Evolutionary conservation across 2,329 filamentous ascomycete genomes (phyloP), one percentile per base, ranked within the genome.

Genomic region (Didymella sp.): DNA sequence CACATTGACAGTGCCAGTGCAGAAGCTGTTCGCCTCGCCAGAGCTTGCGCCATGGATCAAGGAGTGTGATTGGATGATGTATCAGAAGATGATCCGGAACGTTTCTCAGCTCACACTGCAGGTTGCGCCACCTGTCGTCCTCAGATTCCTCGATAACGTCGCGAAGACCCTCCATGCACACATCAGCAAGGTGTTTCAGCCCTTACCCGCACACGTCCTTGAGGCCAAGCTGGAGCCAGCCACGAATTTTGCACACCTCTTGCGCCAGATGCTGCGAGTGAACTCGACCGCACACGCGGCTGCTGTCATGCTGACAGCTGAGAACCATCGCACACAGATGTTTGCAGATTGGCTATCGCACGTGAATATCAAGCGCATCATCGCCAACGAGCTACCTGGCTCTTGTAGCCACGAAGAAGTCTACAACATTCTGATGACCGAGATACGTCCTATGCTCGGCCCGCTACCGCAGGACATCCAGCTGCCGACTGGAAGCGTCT

Each of bases 31-130:
- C 69, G 87, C 88, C 13, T 87, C 96, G 69, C 87, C 89, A 2
- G 88, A 87, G 52, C 81, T 98, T 52, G 91, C 92, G 2, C 85
- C 89, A 1, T 99, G 95, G 95, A 96, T 99, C 59, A 91, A 95
- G 73, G 90, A 96, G 74, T 96, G 92, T 73, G 95, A 99, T 75
- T 96, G 95, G 78, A 84, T 94, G 30, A 90, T 97, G 79, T 99
- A 99, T 73, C 92, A 98, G 75, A 92, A 93, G 65, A 96, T 98
- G 90, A 92, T 97, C 79, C 88, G 89, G 51, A 96, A 97, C 59
- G 87, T 98, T 37, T 90, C 91, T 1, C 87, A 89, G n/a, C 82
- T 98, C 37, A 95, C 92, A 4, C 83, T 97, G 7, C 93, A 98
- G 74, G 93, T 96, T 13, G 89, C 96, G 4, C 95, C 95, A 1